Conservation (phyloP, 2,329 filamentous ascomycete genomes). For the Beauveria australis region DNA sequence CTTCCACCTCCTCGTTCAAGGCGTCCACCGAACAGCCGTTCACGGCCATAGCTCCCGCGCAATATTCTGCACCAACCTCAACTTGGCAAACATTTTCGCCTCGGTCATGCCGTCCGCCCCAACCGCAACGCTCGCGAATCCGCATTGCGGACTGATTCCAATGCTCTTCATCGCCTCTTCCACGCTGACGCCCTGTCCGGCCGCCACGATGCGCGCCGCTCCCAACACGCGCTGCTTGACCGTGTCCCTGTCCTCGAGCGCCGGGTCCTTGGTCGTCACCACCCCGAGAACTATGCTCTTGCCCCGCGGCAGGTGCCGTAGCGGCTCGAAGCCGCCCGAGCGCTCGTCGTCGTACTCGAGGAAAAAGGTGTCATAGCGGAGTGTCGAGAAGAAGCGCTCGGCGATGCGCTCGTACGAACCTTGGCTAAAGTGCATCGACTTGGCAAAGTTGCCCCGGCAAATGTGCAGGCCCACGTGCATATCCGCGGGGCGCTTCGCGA, state of each 20-base stretch:
- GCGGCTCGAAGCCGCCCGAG: slow-evolving; percentile 54
- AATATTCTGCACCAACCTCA: slow-evolving; percentile 58
- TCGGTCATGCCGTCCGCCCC: slow-evolving; percentile 56
- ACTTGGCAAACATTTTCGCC: slow-evolving; percentile 63
- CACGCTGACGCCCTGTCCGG: slow-evolving; percentile 52
- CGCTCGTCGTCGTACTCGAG: slow-evolving; percentile 52
- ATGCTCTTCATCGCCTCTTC: slow-evolving; percentile 57
- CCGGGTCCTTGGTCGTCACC: slow-evolving; percentile 51
- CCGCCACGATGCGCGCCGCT: slow-evolving; percentile 57
- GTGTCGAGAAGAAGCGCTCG: slow-evolving; percentile 48
- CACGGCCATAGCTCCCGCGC: slow-evolving; percentile 55
- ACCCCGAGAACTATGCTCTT: slow-evolving; percentile 57
- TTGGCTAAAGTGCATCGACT: slow-evolving; percentile 55
- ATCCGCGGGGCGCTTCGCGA: slow-evolving; percentile 51
- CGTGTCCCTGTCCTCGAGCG: slow-evolving; percentile 46
- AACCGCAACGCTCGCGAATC: slow-evolving; percentile 60
- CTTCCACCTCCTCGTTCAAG: neutral
- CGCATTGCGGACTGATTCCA: slow-evolving; percentile 62
- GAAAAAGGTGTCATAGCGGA: slow-evolving; percentile 55
- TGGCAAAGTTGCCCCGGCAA: slow-evolving; percentile 50
- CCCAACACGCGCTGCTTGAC: slow-evolving; percentile 46
- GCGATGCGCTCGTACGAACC: slow-evolving; percentile 57
- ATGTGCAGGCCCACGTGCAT: slow-evolving; percentile 67
- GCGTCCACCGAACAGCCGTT: neutral
- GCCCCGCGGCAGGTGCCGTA: slow-evolving; percentile 47